A percentile compares a stretch with the other conserved stretches of the same genome.
phyloP scores from a whole-genome alignment of 2,329 filamentous ascomycete genomes.

The Shiraia sp. region DNA sequence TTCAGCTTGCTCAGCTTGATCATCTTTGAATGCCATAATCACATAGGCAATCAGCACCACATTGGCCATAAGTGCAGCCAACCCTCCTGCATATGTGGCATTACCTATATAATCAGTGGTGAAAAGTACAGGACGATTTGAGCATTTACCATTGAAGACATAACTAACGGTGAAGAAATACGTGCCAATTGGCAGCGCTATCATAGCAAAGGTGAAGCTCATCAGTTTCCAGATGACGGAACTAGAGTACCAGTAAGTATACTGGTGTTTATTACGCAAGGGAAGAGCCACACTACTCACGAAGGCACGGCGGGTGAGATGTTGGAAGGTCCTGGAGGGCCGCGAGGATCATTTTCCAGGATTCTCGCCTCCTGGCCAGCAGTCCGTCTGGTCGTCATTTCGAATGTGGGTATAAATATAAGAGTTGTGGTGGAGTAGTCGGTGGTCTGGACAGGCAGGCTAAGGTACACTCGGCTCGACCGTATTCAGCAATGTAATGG shows the following conservation, averaged over 20 bases:
- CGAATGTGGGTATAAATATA: conserved; percentile 5
- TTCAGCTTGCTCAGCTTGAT: conserved; percentile 59
- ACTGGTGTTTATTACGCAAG: background rate
- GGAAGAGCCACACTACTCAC: conserved; percentile 55
- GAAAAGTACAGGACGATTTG: background rate
- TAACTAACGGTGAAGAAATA: conserved; percentile 82
- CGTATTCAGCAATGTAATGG: conserved; percentile 21
- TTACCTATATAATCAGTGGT: conserved; percentile 64
- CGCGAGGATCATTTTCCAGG: conserved; percentile 49
- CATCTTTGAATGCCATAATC: conserved; percentile 87
- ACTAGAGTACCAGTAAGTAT: conserved; percentile 47
- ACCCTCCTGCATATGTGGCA: conserved; percentile 80
- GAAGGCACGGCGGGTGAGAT: conserved; percentile 81
- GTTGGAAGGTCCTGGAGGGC: conserved; percentile 61
- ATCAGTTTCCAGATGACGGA: conserved; percentile 89
- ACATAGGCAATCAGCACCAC: conserved; percentile 89
- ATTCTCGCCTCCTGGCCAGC: conserved; percentile 68
- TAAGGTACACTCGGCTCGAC: background rate
- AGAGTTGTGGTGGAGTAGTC: background rate
- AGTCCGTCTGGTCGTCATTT: conserved; percentile 72
- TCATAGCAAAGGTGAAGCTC: conserved; percentile 89
- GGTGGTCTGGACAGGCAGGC: no score
- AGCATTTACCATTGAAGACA: conserved; percentile 71
- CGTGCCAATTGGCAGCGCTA: conserved; percentile 80
- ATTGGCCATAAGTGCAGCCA: conserved; percentile 88